Evolutionary conservation across 164 flowering plant genomes (phyloP).

Genomic region (Magnolia sinica): DNA sequence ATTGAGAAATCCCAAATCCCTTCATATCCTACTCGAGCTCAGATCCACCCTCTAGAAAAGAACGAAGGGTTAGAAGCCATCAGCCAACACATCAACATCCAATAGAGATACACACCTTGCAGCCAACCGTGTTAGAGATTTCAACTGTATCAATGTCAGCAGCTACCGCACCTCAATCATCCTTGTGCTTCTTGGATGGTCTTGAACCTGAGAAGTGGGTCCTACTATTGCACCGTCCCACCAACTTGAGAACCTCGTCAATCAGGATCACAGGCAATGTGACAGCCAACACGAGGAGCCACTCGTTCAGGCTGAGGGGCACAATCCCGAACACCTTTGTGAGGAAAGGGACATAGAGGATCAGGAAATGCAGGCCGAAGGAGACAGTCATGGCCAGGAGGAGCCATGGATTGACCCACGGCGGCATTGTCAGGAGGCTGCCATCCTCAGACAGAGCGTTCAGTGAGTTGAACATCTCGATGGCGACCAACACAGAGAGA

Average conservation of each 20-base stretch:
- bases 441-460: slow-evolving; percentile 81
- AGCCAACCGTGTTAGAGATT: slow-evolving; percentile 5
- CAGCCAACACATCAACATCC: neutral
- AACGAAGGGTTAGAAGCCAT: slow-evolving; percentile 6
- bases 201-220: neutral
- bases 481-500: slow-evolving; percentile 78
- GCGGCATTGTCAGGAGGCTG: slow-evolving; percentile 74
- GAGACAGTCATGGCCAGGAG: slow-evolving; percentile 79
- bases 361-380: slow-evolving; percentile 73
- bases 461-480: slow-evolving; percentile 87
- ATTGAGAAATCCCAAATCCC: no score
- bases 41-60: slow-evolving; percentile 3
- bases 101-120: slow-evolving; percentile 9
- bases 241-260: slow-evolving; percentile 69
- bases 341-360: slow-evolving; percentile 79
- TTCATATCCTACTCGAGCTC: no score
- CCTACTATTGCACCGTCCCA: slow-evolving; percentile 55
- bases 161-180: neutral
- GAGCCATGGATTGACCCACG: slow-evolving; percentile 84
- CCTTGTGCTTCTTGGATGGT: slow-evolving; percentile 8
- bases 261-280: slow-evolving; percentile 67
- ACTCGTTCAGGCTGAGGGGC: slow-evolving; percentile 78
- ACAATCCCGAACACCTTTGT: slow-evolving; percentile 83
- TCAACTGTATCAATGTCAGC: neutral
- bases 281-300: slow-evolving; percentile 69